Evolutionary conservation across 2,329 filamentous ascomycete species (phyloP), one percentile per base, ranked within the genome.

Genomic region (Thielaviopsis cerberus): DNA sequence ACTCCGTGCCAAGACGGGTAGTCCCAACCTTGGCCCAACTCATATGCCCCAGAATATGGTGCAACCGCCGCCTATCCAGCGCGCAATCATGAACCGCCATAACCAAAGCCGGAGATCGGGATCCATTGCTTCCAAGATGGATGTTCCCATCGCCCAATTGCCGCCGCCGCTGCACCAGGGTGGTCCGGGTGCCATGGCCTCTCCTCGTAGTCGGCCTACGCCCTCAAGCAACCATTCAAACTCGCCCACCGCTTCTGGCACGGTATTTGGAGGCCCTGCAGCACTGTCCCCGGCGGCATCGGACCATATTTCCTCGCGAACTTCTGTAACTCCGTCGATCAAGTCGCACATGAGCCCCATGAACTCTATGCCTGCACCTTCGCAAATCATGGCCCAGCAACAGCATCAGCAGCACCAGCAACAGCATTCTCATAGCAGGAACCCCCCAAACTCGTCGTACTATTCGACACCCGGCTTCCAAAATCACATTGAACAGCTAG

Each of bases 401-500:
- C 51, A 52, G 23, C 50, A 30, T 15, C 52, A 53, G 13, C 57
- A 58, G 30, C 34, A 57, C 6, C 59, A 60, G 41, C 58, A 59
- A 45, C 54, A 57, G 23, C 25, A 59, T 57, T 52, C 37, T 54
- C 58, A 57, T 20, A 59, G 30, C 23, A 53, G 57, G 23, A 50
- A 55, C 11, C 11, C 60, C 20, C 57, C 59, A 52, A 66, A 72
- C 61, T 69, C 74, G 54, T 68, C 76, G 57, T 94, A 85, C 71
- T 96, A 94, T 68, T 82, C 86, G 54, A 85, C 88, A 59, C 85
- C 87, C 20, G 73, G 74, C 1, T 96, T 94, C 72, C 88, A 94
- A 68, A 92, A 86, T 69, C 91, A 96, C 70, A 90, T 94, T 71
- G 87, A 94, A 71, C 88, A 95, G 76, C 81, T 97, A 70, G 91